Evolutionary conservation across 768 basidiomycete species (phyloP).

Genomic region (Tephrocybe sp.): DNA sequence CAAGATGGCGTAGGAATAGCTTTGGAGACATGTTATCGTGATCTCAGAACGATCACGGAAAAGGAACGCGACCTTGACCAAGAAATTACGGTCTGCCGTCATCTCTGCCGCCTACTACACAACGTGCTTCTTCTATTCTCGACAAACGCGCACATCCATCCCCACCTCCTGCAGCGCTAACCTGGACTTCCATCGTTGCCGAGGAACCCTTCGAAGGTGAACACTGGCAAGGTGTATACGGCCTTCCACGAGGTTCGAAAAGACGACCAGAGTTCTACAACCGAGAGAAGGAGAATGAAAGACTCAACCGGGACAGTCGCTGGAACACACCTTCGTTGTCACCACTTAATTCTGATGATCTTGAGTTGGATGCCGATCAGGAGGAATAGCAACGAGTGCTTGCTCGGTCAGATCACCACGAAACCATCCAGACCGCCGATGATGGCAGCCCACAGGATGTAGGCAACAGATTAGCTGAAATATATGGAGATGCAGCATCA

Average conservation of each 20-base stretch:
- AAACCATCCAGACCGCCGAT: background rate
- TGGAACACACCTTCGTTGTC: slow-evolving; percentile 70
- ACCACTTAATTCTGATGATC: slow-evolving; percentile 55
- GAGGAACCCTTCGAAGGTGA: slow-evolving; percentile 86
- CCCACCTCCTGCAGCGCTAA: slow-evolving; percentile 40
- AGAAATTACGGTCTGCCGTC: slow-evolving; percentile 54
- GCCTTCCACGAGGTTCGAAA: slow-evolving; percentile 41
- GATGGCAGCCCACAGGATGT: background rate
- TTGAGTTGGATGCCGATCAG: slow-evolving; percentile 32
- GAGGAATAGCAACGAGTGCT: slow-evolving; percentile 11
- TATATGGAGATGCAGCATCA: slow-evolving; percentile 7
- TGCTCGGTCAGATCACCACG: background rate
- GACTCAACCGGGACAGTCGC: slow-evolving; percentile 36
- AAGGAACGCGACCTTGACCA: slow-evolving; percentile 60
- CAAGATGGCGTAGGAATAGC: slow-evolving; percentile 61
- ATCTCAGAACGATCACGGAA: slow-evolving; percentile 48
- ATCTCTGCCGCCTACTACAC: slow-evolving; percentile 33
- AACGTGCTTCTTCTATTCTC: slow-evolving; percentile 53
- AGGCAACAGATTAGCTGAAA: background rate
- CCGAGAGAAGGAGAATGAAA: slow-evolving; percentile 20
- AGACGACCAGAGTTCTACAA: slow-evolving; percentile 24
- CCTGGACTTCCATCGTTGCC: slow-evolving; percentile 76
- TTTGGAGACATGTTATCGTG: slow-evolving; percentile 48
- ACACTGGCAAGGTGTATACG: slow-evolving; percentile 79
- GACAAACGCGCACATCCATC: slow-evolving; percentile 46